Evolutionary conservation across 2,329 filamentous ascomycete species (phyloP), one percentile per base, ranked within the genome.

Genomic region (Calonectria pteridis): DNA sequence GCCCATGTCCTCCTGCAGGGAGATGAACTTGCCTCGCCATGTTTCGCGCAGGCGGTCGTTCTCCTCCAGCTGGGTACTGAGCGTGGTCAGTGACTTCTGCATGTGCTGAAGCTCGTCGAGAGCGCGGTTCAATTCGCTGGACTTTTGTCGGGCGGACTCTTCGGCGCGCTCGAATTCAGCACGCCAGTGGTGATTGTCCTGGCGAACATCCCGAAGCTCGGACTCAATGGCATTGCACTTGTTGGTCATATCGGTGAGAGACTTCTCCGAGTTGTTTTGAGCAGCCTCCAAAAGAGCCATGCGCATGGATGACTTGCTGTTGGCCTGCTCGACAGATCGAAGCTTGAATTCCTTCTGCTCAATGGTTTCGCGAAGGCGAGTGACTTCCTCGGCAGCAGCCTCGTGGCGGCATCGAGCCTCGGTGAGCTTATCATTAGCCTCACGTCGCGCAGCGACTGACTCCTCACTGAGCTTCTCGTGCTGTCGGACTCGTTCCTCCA

Each of bases 1-100:
- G 37, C 92, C 91, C 93, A 98, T 96, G 78, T 98, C 95, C 76
- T 95, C 91, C 84, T 98, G 96, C 49, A 99, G 88, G 73, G 92
- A 92, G 78, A 96, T 91, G 80, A 98, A 94, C 84, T 97, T 98
- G 82, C 89, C 88, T 77, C 95, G 93, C 91, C 97, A 96, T 74
- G 90, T 92, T 82, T 98, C 95, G 72, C 95, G 93, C 73, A 97
- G 91, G 76, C 93, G 92, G 81, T 96, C 92, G 80, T 95, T 96
- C 85, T 98, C 96, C 80, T 97, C 93, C 51, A 97, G 91, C 82
- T 98, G 95, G 58, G 90, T 90, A 75, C 93, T 92, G 69, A 98
- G 88, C 28, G 92, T 93, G 74, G 93, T 91, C 72, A 98, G 91
- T 35, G 93, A 92, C 81, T 91, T 92, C 78, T 93, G 92, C 71